Evolutionary conservation across 2,329 filamentous ascomycete species (phyloP), one percentile per base, ranked within the genome.

Genomic region (Berkeleyomyces basicola): DNA sequence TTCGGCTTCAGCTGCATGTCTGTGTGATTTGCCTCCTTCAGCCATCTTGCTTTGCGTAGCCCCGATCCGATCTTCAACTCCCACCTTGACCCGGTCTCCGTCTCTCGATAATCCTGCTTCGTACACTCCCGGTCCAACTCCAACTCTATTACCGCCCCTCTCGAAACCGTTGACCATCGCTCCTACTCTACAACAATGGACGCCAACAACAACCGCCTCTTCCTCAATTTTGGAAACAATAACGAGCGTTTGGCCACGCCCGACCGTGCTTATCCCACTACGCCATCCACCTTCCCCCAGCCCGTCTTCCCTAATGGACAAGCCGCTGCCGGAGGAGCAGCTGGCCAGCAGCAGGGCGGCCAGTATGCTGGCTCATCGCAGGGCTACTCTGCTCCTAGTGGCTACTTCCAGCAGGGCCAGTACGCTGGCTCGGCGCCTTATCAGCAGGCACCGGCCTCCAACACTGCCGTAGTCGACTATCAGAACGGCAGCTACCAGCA

Each of bases 221-320:
- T 82, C 70, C 79, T 88, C 70, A 86, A 86, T 74, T 82, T 85
- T 68, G 79, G 78, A 71, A 85, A 81, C 73, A 81, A 80, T 71
- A 84, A 82, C 73, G 82, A 85, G 68, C 82, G 83, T 69, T 80
- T 83, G 64, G 77, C 78, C 65, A 74, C 82, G 63, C 70, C 74
- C 69, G 86, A 86, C 72, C 80, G 86, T 71, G 78, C 83, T 67
- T 90, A 88, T 78, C 88, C 87, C 68, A 90, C 92, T 61, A 96
- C 92, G 7, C 92, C 92, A 61, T 96, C 92, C 67, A 96, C 91
- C 64, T 97, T 97, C 71, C 92, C 92, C 10, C 92, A 97, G 76
- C 91, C 91, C 65, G 87, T 95, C 72, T 82, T 81, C 67, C 76
- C 78, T 64, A 69, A 71, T 61, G 75, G 75, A 67, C 73, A 85